Conservation (phyloP, 2,329 filamentous ascomycete genomes). For the Hypoxylon sp. region DNA sequence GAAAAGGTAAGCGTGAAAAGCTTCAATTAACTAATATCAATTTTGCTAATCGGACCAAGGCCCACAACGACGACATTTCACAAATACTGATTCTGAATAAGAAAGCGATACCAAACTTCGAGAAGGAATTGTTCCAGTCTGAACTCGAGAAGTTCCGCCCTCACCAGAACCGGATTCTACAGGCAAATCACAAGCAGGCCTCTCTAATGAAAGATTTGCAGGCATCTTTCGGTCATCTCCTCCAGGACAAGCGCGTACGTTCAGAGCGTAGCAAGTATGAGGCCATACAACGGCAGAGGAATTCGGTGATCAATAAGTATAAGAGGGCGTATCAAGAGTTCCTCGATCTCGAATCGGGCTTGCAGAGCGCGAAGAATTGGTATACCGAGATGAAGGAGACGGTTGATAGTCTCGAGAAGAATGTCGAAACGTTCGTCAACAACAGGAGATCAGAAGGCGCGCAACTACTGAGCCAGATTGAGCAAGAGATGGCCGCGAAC, state of each 20-base stretch:
- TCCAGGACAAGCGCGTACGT: constrained; percentile 94
- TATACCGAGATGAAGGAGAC: constrained; percentile 97
- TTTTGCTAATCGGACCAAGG: constrained; percentile 65
- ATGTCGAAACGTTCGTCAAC: constrained; percentile 96
- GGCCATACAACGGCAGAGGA: constrained; percentile 83
- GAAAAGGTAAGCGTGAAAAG: constrained; percentile 80
- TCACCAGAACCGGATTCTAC: constrained; percentile 89
- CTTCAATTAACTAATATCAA: constrained; percentile 26
- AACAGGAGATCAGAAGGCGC: constrained; percentile 93
- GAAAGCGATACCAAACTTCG: constrained; percentile 92
- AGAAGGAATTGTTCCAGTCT: constrained; percentile 91
- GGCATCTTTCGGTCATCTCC: constrained; percentile 83
- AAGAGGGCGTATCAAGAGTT: constrained; percentile 94
- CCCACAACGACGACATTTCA: constrained; percentile 96
- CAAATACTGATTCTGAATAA: constrained; percentile 98
- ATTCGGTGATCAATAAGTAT: constrained; percentile 85
- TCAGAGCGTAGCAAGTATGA: constrained; percentile 98
- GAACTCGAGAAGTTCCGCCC: constrained; percentile 98
- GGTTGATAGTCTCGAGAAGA: constrained; percentile 91
- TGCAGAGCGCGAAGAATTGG: constrained; percentile 90
- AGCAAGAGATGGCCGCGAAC: constrained; percentile 77
- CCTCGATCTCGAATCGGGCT: constrained; percentile 85
- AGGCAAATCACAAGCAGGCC: constrained; percentile 95
- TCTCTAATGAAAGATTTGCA: constrained; percentile 96
- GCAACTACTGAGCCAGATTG: constrained; percentile 88